Evolutionary conservation across 371 early-diverging fungal genomes (phyloP).

Genomic region (Lichtheimia corymbifera): DNA sequence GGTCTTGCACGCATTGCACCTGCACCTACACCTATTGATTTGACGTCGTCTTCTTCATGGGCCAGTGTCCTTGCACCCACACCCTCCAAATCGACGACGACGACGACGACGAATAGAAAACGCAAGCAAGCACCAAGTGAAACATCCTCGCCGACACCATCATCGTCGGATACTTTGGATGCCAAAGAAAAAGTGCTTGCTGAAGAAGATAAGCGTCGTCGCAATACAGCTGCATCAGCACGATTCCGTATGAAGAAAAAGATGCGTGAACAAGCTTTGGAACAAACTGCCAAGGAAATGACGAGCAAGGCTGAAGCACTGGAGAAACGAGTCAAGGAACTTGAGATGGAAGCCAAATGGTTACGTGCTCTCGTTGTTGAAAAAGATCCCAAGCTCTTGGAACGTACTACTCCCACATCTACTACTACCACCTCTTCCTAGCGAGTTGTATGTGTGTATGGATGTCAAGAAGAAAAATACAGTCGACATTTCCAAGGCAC

Average conservation of each 20-base stretch:
- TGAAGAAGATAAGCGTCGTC: constrained; percentile 85
- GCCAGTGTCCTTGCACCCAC: background rate
- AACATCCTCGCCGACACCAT: constrained; percentile 4
- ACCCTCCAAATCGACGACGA: constrained; percentile 4
- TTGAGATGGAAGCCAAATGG: constrained; percentile 93
- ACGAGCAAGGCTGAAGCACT: constrained; percentile 69
- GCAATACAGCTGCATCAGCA: constrained; percentile 95
- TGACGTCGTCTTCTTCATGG: background rate
- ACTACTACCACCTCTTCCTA: background rate
- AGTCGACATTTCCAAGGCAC: background rate
- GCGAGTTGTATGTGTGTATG: background rate
- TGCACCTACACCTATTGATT: constrained; percentile 18
- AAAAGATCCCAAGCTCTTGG: constrained; percentile 55
- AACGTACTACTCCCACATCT: background rate
- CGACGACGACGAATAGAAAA: constrained; percentile 7
- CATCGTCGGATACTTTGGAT: constrained; percentile 10
- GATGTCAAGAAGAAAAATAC: background rate
- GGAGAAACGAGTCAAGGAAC: constrained; percentile 74
- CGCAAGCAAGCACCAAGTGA: constrained; percentile 9
- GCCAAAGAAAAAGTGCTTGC: constrained; percentile 29
- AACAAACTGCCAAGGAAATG: constrained; percentile 84
- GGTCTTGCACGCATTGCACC: constrained; percentile 41
- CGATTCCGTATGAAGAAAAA: constrained; percentile 95
- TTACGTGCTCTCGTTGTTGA: constrained; percentile 84
- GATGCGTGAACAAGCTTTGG: constrained; percentile 81